Conservation (phyloP, 2,329 filamentous ascomycete species). For the Trichoderma citrinoviride region DNA sequence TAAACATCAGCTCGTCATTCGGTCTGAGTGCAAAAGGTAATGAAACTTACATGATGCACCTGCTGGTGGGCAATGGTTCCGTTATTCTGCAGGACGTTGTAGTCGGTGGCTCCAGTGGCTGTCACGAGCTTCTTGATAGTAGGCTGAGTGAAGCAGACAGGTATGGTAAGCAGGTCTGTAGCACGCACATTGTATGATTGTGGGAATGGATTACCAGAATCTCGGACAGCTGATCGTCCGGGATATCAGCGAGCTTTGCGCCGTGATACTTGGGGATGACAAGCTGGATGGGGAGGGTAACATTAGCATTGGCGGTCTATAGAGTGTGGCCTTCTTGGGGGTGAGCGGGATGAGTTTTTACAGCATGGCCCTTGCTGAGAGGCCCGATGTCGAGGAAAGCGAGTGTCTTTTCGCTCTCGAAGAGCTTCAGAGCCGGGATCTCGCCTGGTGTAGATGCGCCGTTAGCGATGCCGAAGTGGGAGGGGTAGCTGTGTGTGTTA, state of each 20-base stretch:
- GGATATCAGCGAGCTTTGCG: constrained; percentile 86
- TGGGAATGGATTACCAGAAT: constrained; percentile 61
- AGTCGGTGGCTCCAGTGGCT: constrained; percentile 74
- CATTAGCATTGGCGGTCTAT: neutral
- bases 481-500: neutral
- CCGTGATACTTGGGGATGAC: constrained; percentile 96
- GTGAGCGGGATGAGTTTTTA: constrained; percentile 40
- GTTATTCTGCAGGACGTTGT: constrained; percentile 97
- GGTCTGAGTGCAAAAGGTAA: neutral
- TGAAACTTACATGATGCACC: constrained; percentile 76
- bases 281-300: constrained; percentile 56
- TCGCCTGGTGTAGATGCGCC: constrained; percentile 60
- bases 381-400: constrained; percentile 97
- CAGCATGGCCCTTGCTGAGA: constrained; percentile 82
- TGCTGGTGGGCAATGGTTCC: constrained; percentile 86
- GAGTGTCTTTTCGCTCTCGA: constrained; percentile 87
- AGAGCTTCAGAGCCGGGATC: constrained; percentile 94
- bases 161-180: neutral
- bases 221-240: constrained; percentile 81
- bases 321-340: neutral
- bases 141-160: constrained; percentile 30
- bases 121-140: constrained; percentile 77
- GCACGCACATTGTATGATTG: neutral
- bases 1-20: constrained; percentile 13
- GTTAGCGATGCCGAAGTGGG: neutral